phyloP scores from a whole-genome alignment of 75 land plant species.

The Sequoia sempervirens region DNA sequence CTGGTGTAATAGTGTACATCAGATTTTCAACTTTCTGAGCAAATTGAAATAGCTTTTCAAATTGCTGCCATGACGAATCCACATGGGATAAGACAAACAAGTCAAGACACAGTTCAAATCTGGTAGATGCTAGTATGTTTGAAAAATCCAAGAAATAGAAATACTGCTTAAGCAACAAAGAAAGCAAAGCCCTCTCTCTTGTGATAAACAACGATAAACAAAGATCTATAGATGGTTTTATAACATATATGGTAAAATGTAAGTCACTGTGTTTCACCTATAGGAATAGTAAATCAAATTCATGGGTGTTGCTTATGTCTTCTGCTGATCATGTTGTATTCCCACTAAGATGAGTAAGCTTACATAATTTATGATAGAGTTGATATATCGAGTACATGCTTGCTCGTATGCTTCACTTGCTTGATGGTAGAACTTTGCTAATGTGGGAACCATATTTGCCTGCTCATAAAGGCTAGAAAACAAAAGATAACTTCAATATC shows the following conservation, averaged over 20 bases:
- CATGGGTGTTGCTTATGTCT: slow-evolving; percentile 1
- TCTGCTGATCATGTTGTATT: background rate
- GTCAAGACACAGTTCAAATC: background rate
- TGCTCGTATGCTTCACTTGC: slow-evolving; percentile 99
- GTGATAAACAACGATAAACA: background rate
- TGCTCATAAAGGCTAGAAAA: slow-evolving; percentile 87
- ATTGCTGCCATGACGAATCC: slow-evolving; percentile 59
- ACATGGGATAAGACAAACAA: background rate
- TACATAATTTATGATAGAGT: slow-evolving; percentile 83
- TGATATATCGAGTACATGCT: slow-evolving; percentile 89
- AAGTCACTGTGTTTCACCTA: background rate
- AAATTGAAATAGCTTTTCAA: slow-evolving; percentile 92
- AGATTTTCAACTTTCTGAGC: slow-evolving; percentile 81
- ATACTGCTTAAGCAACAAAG: background rate
- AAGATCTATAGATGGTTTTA: background rate
- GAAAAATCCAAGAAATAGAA: background rate
- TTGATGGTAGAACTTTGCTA: slow-evolving; percentile 95
- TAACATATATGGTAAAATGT: background rate
- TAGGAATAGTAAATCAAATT: background rate
- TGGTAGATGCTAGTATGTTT: background rate
- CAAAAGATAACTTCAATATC: slow-evolving; percentile 1
- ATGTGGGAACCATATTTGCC: slow-evolving; percentile 91
- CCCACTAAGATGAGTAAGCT: slow-evolving; percentile 14
- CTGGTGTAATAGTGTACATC: slow-evolving; percentile 81
- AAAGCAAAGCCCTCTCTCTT: background rate